Percentiles rank a stretch among this genome's conserved stretches.
Conservation (phyloP, 2,329 filamentous ascomycete genomes). For the Aspergillus persii region DNA sequence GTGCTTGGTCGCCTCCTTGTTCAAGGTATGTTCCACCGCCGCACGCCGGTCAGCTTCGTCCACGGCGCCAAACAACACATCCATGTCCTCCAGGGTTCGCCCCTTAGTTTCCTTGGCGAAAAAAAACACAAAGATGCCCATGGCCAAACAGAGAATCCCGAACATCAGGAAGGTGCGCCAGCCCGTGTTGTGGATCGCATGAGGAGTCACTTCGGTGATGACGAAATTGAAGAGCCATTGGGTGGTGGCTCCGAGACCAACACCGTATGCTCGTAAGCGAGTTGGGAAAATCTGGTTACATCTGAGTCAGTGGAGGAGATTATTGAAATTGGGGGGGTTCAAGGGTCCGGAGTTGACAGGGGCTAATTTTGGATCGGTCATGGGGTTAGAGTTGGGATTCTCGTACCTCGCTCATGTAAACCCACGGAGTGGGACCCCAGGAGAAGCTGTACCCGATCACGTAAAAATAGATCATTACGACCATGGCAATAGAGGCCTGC, state of each 20-base stretch:
- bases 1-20: slow-evolving; percentile 24
- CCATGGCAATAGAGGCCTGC: slow-evolving; percentile 32
- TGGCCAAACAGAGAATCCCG: slow-evolving; percentile 39
- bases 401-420: slow-evolving; percentile 33
- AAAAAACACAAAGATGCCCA: slow-evolving; percentile 33
- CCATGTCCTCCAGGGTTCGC: slow-evolving; percentile 40
- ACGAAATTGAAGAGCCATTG: slow-evolving; percentile 46
- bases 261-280: slow-evolving; percentile 40
- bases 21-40: slow-evolving; percentile 25
- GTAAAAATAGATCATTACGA: slow-evolving; percentile 54
- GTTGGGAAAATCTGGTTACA: slow-evolving; percentile 37
- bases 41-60: slow-evolving; percentile 22
- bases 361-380: background rate
- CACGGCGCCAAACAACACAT: slow-evolving; percentile 31
- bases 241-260: slow-evolving; percentile 38
- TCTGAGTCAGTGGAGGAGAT: background rate
- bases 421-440: slow-evolving; percentile 34
- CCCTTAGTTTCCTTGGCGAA: slow-evolving; percentile 42
- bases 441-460: slow-evolving; percentile 27
- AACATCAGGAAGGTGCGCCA: slow-evolving; percentile 45
- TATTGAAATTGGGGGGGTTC: background rate
- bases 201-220: slow-evolving; percentile 41
- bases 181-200: slow-evolving; percentile 38
- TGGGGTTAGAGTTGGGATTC: background rate
- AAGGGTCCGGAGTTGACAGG: background rate